Percentiles rank a stretch among this genome's conserved stretches.
These are phyloP conservation scores for Lotmaria passim DNA, from an alignment of 208 protist species.

Conservation along the genomic window DNA sequence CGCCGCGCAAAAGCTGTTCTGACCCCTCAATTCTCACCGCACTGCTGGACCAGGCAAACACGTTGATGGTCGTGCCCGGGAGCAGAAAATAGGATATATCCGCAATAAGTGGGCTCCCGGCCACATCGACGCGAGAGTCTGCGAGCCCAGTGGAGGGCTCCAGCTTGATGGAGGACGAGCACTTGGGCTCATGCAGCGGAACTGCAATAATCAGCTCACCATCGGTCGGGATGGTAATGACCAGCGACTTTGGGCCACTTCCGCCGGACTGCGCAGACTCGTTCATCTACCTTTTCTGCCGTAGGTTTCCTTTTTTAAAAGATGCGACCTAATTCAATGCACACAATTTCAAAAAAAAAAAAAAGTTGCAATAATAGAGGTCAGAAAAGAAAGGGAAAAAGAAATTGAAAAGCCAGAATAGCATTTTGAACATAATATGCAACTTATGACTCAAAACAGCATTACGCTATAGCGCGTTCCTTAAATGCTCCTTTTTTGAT, in stretches of 20 bases:
- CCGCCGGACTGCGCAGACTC: constrained; percentile 12
- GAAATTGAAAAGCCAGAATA: no score
- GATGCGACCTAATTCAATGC: no score
- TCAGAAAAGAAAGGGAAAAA: no score
- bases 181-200: constrained; percentile 51
- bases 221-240: constrained; percentile 44
- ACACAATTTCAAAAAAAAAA: no score
- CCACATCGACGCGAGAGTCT: constrained; percentile 72
- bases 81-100: constrained; percentile 78
- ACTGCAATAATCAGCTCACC: constrained; percentile 69
- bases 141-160: constrained; percentile 35
- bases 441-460: no score
- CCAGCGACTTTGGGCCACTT: constrained; percentile 9
- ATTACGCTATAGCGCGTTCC: no score
- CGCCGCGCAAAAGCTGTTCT: constrained; percentile 56
- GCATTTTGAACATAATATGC: no score
- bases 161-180: constrained; percentile 58
- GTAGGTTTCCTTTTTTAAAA: not conserved
- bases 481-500: no score
- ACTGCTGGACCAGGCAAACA: constrained; percentile 74
- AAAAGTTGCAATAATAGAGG: no score
- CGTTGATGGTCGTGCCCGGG: constrained; percentile 47
- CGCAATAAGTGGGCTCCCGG: constrained; percentile 64
- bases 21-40: constrained; percentile 70
- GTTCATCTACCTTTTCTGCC: constrained; percentile 2